Percentiles rank a stretch among this genome's conserved stretches.
Evolutionary conservation across 1,139 yeast genomes (phyloP).

Genomic region (Pneumocystis sp.): DNA sequence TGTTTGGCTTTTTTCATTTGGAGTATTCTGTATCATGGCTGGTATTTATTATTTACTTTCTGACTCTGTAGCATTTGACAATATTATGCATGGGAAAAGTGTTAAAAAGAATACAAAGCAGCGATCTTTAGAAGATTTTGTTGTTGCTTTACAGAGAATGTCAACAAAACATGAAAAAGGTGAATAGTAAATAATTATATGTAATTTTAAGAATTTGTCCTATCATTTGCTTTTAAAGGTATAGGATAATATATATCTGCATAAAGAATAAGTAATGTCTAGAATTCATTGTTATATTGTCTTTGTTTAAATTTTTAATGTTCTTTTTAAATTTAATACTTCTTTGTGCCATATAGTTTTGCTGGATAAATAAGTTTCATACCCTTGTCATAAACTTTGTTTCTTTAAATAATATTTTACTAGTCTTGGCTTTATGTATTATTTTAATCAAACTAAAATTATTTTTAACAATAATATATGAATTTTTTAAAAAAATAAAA

Average conservation of each 20-base stretch:
- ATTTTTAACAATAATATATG: too few species aligned
- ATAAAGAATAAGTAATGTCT: not conserved
- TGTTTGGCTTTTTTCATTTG: slow-evolving; percentile 55
- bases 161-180: not conserved
- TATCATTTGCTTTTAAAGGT: not conserved
- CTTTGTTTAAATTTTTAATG: not conserved
- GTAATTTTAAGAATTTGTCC: not conserved
- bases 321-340: not conserved
- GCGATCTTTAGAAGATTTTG: slow-evolving; percentile 86
- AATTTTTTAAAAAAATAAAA: too few species aligned
- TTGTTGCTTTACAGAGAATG: slow-evolving; percentile 34
- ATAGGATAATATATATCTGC: not conserved
- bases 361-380: not conserved
- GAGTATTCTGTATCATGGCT: slow-evolving; percentile 56
- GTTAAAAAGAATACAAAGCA: slow-evolving; percentile 47
- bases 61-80: slow-evolving; percentile 73
- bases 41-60: slow-evolving; percentile 61
- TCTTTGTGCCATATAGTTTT: not conserved
- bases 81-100: slow-evolving; percentile 84
- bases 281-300: not conserved
- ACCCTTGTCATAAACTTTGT: not conserved
- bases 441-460: too few species aligned
- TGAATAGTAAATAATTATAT: not conserved
- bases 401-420: not conserved
- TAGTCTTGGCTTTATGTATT: not conserved